Evolutionary conservation across 129 eudicot species (phyloP), one percentile per base, ranked within the genome.

Genomic region (Heracleum sosnowskyi): DNA sequence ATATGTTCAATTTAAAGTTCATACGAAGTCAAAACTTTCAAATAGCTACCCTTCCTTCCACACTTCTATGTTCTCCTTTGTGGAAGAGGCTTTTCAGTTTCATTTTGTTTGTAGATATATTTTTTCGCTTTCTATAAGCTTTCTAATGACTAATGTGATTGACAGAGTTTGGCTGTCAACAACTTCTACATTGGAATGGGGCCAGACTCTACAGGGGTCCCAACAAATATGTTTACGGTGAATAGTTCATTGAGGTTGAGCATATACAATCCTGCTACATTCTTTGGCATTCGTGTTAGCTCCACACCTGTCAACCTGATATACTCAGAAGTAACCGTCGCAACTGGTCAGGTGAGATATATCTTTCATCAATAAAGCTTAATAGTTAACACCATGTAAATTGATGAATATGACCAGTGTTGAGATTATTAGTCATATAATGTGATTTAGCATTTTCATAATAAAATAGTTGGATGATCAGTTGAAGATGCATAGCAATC

Each of bases 221-320:
- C 88, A 42, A 92, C 97, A 31, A 92, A 87, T 78, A 80, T 95
- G 92, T 81, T 95, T 41, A 90, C 96, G 2, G 70, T 95, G 81
- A 95, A 95, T 73, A 89, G 91, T 20, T 81, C 99, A 9, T 86
- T 95, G 86, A 85, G 87, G 86, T 53, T 95, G 45, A 84, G 87
- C 78, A 76, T 95, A 72, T 89, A 95, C 85, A 95, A 95, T 79
- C 96, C 97, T 62, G 99, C 96, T 46, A 87, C 99, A 12, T 95
- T 95, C 80, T 95, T 85, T 60, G 99, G 99, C 60, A 89, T 95
- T 83, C 99, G 87, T 83, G 97, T 95, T 82, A 87, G 90, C 86
- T 89, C 99, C 35, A 84, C 91, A 17, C 95, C 99, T 8, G 87
- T 92, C 84, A 88, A 88, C 81, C 89, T 95, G 76, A 36, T 92